Percentiles rank a stretch among this genome's conserved stretches.
Evolutionary conservation across 352 stramenopile genomes (phyloP).

Genomic region (Phytophthora litchii): DNA sequence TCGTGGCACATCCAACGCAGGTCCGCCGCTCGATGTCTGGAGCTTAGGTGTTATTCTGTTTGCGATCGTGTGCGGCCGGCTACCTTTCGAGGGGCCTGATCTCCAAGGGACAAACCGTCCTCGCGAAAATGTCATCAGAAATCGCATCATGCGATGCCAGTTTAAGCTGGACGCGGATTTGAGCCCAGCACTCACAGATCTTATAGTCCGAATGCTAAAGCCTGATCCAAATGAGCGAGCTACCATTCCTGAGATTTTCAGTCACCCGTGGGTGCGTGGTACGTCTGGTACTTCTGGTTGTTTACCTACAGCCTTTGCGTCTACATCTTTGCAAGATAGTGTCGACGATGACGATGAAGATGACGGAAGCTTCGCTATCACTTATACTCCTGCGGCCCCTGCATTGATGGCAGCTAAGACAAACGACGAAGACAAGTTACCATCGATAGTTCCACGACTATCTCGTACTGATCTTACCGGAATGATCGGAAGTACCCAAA

Average conservation of each 20-base stretch:
- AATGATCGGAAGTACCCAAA: slow-evolving; percentile 3
- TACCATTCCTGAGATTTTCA: slow-evolving; percentile 88
- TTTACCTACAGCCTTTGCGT: slow-evolving; percentile 30
- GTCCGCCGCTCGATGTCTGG: slow-evolving; percentile 91
- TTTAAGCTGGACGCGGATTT: slow-evolving; percentile 84
- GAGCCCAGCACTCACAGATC: slow-evolving; percentile 71
- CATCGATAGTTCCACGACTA: slow-evolving; percentile 56
- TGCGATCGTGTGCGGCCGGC: slow-evolving; percentile 78
- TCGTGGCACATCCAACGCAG: slow-evolving; percentile 78
- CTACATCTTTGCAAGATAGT: slow-evolving; percentile 30
- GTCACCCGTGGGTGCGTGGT: slow-evolving; percentile 79
- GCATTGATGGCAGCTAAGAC: slow-evolving; percentile 22
- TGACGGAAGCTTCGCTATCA: slow-evolving; percentile 56
- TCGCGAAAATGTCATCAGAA: slow-evolving; percentile 83
- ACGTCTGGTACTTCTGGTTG: slow-evolving; percentile 37
- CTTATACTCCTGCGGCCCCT: slow-evolving; percentile 46
- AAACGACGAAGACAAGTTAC: slow-evolving; percentile 62
- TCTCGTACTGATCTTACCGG: slow-evolving; percentile 45
- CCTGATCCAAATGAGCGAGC: slow-evolving; percentile 79
- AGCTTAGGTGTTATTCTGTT: slow-evolving; percentile 90
- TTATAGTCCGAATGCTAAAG: slow-evolving; percentile 81
- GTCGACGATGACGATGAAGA: slow-evolving; percentile 47
- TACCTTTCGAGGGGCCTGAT: slow-evolving; percentile 86
- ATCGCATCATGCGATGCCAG: slow-evolving; percentile 85
- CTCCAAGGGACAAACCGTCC: slow-evolving; percentile 77